Conservation (phyloP, 2,329 filamentous ascomycete species). For the Anthostomella pinea region DNA sequence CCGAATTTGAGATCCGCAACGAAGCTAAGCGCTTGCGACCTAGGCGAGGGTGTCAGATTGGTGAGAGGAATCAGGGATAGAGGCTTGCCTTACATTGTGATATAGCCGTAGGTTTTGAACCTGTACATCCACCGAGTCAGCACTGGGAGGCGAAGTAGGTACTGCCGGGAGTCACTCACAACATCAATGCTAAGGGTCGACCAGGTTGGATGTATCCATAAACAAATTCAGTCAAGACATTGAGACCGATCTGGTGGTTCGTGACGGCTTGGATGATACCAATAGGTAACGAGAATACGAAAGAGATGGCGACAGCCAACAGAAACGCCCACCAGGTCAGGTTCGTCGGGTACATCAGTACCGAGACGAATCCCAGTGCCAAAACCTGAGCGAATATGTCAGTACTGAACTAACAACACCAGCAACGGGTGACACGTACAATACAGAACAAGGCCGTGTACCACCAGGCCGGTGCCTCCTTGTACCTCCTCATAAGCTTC, state of each 20-base stretch:
- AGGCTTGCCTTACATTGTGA: conserved; percentile 52
- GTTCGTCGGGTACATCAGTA: conserved; percentile 63
- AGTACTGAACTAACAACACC: conserved; percentile 1
- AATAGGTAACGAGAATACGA: conserved; percentile 62
- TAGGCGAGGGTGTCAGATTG: conserved; percentile 21
- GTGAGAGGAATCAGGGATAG: conserved; percentile 20
- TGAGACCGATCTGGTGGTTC: conserved; percentile 69
- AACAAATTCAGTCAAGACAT: conserved; percentile 72
- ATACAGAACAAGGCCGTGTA: conserved; percentile 56
- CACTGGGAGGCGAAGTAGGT: neutral
- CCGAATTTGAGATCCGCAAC: conserved; percentile 66
- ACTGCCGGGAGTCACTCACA: conserved; percentile 40
- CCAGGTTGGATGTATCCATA: conserved; percentile 75
- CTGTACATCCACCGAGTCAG: conserved; percentile 34
- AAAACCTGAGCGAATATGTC: conserved; percentile 46
- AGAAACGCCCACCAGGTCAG: conserved; percentile 72
- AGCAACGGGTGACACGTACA: conserved; percentile 36
- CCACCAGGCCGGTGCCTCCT: conserved; percentile 63
- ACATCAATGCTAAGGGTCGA: conserved; percentile 68
- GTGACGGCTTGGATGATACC: conserved; percentile 69
- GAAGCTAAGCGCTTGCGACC: conserved; percentile 61
- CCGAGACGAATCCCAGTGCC: conserved; percentile 50
- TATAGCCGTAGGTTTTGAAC: conserved; percentile 62
- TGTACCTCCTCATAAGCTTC: conserved; percentile 61
- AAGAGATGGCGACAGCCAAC: conserved; percentile 61